Conservation (phyloP, 331 rosid species). For the Cydonia oblonga region DNA sequence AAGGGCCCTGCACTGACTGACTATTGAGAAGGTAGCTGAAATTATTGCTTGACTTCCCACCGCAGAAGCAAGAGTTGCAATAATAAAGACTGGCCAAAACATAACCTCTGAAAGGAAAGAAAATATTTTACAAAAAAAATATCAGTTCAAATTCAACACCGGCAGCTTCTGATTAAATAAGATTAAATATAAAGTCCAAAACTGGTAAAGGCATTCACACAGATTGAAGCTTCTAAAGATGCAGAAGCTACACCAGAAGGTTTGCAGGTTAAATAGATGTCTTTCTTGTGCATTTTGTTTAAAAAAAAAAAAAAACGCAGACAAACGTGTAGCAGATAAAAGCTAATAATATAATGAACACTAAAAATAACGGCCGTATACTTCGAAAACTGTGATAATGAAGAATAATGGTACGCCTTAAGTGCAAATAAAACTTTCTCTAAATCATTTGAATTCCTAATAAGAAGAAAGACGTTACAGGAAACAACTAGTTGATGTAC, state of each 20-base stretch:
- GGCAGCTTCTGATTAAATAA: background rate
- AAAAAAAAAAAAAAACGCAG: background rate
- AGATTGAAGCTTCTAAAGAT: background rate
- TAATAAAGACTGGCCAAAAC: slow-evolving; percentile 26
- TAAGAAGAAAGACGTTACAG: background rate
- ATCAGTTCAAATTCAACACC: background rate
- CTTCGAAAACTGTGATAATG: background rate
- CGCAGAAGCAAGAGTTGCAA: slow-evolving; percentile 31
- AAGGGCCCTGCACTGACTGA: slow-evolving; percentile 29
- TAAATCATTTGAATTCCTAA: background rate
- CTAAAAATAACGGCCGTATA: background rate
- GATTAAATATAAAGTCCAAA: background rate
- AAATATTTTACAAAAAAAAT: background rate
- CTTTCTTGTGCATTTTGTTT: background rate
- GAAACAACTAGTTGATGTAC: background rate
- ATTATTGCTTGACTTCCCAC: slow-evolving; percentile 35
- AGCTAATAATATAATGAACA: background rate
- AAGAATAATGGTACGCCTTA: background rate
- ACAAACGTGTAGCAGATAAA: background rate
- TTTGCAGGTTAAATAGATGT: background rate
- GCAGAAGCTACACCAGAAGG: background rate
- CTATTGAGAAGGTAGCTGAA: slow-evolving; percentile 34
- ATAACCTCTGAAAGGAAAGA: slow-evolving; percentile 9
- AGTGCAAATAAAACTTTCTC: background rate
- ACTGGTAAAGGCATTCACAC: background rate